Conservation (phyloP, 805 yeast genomes). For the Candida railenensis region DNA sequence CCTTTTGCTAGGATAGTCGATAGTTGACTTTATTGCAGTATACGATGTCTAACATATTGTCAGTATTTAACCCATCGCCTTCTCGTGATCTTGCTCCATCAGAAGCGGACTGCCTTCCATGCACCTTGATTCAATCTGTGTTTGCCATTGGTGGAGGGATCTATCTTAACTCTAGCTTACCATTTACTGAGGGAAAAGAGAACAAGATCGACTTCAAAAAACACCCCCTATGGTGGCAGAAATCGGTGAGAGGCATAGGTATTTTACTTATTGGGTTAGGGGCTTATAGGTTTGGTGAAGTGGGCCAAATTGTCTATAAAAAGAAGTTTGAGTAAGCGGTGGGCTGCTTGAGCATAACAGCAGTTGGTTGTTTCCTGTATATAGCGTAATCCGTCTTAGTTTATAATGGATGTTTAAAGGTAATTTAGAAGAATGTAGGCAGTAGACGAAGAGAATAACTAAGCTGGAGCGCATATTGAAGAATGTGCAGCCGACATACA, state of each 20-base stretch:
- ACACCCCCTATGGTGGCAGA: conserved; percentile 42
- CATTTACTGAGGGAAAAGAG: conserved; percentile 27
- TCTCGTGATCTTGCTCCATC: conserved; percentile 21
- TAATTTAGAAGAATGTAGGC: too few relatives aligned
- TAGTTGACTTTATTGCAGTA: conserved; percentile 2
- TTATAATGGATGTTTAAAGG: too few relatives aligned
- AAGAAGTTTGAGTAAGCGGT: conserved; percentile 3
- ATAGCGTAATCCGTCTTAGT: too few relatives aligned
- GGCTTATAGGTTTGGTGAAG: conserved; percentile 33
- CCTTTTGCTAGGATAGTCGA: not conserved
- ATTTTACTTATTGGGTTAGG: conserved; percentile 35
- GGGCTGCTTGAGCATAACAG: not conserved
- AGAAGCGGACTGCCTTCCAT: conserved; percentile 32
- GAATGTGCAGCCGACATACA: too few relatives aligned
- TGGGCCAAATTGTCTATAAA: conserved; percentile 19
- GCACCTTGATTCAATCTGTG: conserved; percentile 37
- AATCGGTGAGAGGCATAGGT: conserved; percentile 31
- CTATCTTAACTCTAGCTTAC: conserved; percentile 25
- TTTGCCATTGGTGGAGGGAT: conserved; percentile 33
- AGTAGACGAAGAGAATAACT: too few relatives aligned
- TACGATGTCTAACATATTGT: conserved; percentile 29
- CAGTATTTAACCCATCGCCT: conserved; percentile 36
- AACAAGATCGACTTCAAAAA: conserved; percentile 31
- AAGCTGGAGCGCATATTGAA: too few relatives aligned
- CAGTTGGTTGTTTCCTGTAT: conserved; percentile 1